Evolutionary conservation across 805 yeast genomes (phyloP).

Genomic region (Ogataea paradorogensis): DNA sequence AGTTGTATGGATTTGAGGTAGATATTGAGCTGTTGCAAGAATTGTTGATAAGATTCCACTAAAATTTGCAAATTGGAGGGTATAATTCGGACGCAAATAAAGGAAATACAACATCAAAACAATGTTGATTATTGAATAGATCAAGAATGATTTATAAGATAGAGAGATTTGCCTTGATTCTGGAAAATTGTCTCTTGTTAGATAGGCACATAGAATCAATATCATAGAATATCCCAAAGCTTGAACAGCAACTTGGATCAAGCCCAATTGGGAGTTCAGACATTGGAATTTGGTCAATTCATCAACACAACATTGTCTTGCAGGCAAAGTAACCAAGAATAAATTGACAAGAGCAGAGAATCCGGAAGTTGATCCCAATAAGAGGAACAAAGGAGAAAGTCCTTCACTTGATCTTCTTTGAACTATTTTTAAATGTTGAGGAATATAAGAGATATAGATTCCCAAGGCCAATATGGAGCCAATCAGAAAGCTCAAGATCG

Average conservation of each 20-base stretch:
- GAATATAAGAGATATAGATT: constrained; percentile 66
- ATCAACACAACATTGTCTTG: constrained; percentile 57
- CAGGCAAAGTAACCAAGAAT: constrained; percentile 55
- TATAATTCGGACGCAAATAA: constrained; percentile 14
- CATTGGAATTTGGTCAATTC: constrained; percentile 53
- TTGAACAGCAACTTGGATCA: constrained; percentile 66
- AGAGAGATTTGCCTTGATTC: too few relatives aligned
- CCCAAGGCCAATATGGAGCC: constrained; percentile 60
- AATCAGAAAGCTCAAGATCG: constrained; percentile 44
- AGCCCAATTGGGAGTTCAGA: constrained; percentile 59
- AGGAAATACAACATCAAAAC: constrained; percentile 35
- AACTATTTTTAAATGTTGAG: constrained; percentile 66
- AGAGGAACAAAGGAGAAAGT: constrained; percentile 64
- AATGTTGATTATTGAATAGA: constrained; percentile 36
- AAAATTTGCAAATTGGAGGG: constrained; percentile 47
- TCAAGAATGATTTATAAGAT: constrained; percentile 37
- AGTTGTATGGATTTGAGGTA: constrained; percentile 78
- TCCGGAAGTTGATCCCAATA: constrained; percentile 71
- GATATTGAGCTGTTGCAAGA: constrained; percentile 65
- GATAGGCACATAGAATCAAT: constrained; percentile 49
- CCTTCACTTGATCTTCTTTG: constrained; percentile 70
- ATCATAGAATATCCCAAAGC: constrained; percentile 57
- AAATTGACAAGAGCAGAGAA: constrained; percentile 66
- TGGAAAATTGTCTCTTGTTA: constrained; percentile 34
- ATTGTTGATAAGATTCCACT: constrained; percentile 66